Base-by-base conservation (phyloP, 2,329 filamentous ascomycete species). In the Didymellaceae sp. region DNA sequence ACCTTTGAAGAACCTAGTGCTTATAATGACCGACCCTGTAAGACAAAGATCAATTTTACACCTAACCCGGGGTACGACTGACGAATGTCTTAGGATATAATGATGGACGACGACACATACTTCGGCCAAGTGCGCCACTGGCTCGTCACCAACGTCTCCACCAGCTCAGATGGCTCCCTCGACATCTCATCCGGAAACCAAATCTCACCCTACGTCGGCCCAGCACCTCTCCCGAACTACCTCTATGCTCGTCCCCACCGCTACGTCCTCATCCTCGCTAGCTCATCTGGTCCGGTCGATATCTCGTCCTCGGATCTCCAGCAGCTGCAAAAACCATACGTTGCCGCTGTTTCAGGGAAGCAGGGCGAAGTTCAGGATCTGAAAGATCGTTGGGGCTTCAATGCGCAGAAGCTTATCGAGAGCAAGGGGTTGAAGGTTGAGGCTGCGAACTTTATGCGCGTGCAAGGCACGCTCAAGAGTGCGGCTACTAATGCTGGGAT, bases 81-180 rank as follows among this genome's bases (percentile, higher is more conserved):
- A 53, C 37, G 25, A 4, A 16, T 7, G 8, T 6, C 9, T 2
- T 11, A 58, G 55, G 58, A 65, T 17, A 58, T 65, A 9, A 59
- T 62, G 55, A 59, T 57, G 52, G 50, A 59, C 18, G 40, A 63
- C 26, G 60, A 65, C 52, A 58, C 52, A 0, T 54, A 59, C 34
- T 62, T 60, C 17, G 62, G 58, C 9, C 62, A 63, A 45, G 60
- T 65, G 1, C 57, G 62, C 13, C 62, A 65, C 33, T 62, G 62
- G 62, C 52, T 65, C 22, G 52, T 56, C 11, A 63, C 50, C n/a
- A 56, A 60, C 17, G 16, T 63, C 4, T 50, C 57, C 4, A 35
- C 54, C 5, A 45, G 34, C 24, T 4, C 52, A 2, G 34, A 47
- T n/a, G 62, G 62, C 17, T 44, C 42, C 0, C 44, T 65, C 0